A percentile compares a stretch with the other conserved stretches of the same genome.
phyloP scores from a whole-genome alignment of 1,284 basidiomycete species.

The Cryptococcus floricola region DNA sequence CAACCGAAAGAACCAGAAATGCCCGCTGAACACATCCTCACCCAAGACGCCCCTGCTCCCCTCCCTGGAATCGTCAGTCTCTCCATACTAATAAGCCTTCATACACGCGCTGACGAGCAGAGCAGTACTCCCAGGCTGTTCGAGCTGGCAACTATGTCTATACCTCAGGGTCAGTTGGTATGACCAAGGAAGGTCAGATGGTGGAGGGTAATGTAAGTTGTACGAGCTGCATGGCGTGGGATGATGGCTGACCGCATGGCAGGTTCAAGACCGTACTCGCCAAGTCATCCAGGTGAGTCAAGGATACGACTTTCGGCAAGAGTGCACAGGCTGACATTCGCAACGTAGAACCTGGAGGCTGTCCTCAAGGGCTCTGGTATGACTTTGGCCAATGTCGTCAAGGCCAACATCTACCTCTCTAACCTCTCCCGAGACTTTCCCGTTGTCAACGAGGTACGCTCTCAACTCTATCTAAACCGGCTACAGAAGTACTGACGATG shows the following conservation, averaged over 20 bases:
- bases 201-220: constrained; percentile 36
- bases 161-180: constrained; percentile 40
- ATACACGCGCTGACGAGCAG: neutral
- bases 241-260: neutral
- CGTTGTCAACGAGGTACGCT: constrained; percentile 37
- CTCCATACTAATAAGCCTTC: neutral
- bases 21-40: constrained; percentile 34
- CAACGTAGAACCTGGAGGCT: constrained; percentile 32
- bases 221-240: neutral
- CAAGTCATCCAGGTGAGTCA: constrained; percentile 34
- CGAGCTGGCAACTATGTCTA: constrained; percentile 41
- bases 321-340: neutral
- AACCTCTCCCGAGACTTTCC: constrained; percentile 38
- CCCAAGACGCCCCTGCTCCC: constrained; percentile 37
- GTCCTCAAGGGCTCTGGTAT: constrained; percentile 36
- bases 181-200: constrained; percentile 41
- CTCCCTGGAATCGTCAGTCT: constrained; percentile 36
- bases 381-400: constrained; percentile 36
- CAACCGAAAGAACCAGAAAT: constrained; percentile 6
- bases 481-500: neutral
- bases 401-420: constrained; percentile 44
- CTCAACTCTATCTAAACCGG: neutral
- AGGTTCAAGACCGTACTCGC: constrained; percentile 38
- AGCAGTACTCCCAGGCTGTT: constrained; percentile 43
- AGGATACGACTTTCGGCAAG: neutral